phyloP scores from a whole-genome alignment of 768 basidiomycete species.

The Symmetrospora coprosmae region DNA sequence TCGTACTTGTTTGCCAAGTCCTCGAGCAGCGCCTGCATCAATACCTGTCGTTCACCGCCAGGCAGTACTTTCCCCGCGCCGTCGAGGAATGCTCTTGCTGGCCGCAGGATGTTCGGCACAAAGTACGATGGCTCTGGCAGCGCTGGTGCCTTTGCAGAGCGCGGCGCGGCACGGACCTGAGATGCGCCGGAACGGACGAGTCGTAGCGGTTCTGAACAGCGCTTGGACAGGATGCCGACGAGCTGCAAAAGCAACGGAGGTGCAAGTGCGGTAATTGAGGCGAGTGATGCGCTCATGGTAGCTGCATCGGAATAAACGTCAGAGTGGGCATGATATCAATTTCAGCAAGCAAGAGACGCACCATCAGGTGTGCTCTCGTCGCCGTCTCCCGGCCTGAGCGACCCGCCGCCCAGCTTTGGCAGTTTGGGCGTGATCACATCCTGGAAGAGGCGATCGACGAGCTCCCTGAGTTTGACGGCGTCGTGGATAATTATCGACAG shows the following conservation, averaged over 20 bases:
- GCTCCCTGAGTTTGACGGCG: conserved; percentile 47
- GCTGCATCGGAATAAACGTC: conserved; percentile 30
- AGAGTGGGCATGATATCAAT: background rate
- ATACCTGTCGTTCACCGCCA: conserved; percentile 41
- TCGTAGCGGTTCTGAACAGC: conserved; percentile 71
- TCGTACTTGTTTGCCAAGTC: conserved; percentile 46
- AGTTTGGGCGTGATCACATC: conserved; percentile 54
- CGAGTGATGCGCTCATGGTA: conserved; percentile 45
- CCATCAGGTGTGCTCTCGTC: conserved; percentile 2
- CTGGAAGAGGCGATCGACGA: conserved; percentile 51
- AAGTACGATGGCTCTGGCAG: conserved; percentile 77
- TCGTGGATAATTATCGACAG: conserved; percentile 57
- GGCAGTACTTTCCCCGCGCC: conserved; percentile 51
- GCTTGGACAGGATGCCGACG: conserved; percentile 53
- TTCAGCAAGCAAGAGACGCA: background rate
- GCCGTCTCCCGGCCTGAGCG: background rate
- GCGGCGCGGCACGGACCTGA: conserved; percentile 74
- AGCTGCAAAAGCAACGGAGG: conserved; percentile 52
- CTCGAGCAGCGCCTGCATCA: conserved; percentile 35
- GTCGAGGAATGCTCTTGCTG: conserved; percentile 51
- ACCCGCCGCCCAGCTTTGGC: conserved; percentile 35
- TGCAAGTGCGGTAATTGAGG: conserved; percentile 44
- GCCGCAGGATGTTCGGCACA: conserved; percentile 62
- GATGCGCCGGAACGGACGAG: conserved; percentile 76
- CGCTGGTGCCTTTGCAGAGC: conserved; percentile 40